Evolutionary conservation across 208 protist species (phyloP), one percentile per base, ranked within the genome.

Genomic region (Naegleria fowleri): DNA sequence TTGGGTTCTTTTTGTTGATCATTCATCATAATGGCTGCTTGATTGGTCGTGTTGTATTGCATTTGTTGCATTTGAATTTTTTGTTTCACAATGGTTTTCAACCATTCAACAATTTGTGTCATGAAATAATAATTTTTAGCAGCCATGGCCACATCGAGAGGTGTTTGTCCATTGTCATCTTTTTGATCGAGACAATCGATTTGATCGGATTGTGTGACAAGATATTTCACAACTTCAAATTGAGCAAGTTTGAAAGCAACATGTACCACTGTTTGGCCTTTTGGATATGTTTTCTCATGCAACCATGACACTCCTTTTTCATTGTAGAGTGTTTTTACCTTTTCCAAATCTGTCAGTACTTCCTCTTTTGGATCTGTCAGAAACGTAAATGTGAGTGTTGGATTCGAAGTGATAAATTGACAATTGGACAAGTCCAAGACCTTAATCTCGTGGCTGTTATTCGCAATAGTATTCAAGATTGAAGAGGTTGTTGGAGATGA

Each of bases 221-320:
- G 36, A 79, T 79, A 79, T 79, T 79, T 79, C 25, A 79, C 67
- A 36, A 79, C 25, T 79, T 79, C 67, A 36, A 79, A 79, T 79
- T 79, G 67, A 79, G 67, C 67, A 11, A 79, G n/a, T 36, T 36
- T 29, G n/a, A 79, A 79, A 36, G 67, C 67, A 36, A 79, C 67
- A 79, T 79, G 67, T 79, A 79, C 7, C n/a, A n/a, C 67, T 79
- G 67, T 79, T 79, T 79, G 67, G 9, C 67, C 67, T 36, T 79
- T 79, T 13, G 16, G 6, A 79, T 79, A 79, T 2, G 3, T 15
- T 9, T 79, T 79, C 16, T 79, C 67, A 9, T 36, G 0, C n/a
- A 79, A 79, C 7, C 19, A 33, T 7, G 19, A 19, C 7, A 36
- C 9, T 33, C 25, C 25, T 36, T 79, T 79, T 79, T 79, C 25